phyloP scores from a whole-genome alignment of 495 filamentous ascomycete species.

The Lentithecium fluviatile region DNA sequence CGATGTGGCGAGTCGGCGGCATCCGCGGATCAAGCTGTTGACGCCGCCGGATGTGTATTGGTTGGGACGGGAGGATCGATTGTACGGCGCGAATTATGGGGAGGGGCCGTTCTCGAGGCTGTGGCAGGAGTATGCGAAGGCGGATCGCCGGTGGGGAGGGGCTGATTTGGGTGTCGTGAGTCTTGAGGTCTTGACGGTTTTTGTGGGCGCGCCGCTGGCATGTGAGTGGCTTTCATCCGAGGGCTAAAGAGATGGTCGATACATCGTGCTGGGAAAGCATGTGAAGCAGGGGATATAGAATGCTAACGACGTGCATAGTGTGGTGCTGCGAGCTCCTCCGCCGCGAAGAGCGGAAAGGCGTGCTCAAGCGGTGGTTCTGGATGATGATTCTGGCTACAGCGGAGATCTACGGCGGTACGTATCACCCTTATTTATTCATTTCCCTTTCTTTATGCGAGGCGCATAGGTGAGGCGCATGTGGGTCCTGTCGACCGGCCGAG shows the following conservation, averaged over 20 bases:
- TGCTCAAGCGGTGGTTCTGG: constrained; percentile 50
- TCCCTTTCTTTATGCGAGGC: not conserved
- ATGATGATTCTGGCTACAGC: constrained; percentile 79
- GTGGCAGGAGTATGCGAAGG: constrained; percentile 93
- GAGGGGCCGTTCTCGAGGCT: constrained; percentile 62
- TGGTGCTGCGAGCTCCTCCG: constrained; percentile 36
- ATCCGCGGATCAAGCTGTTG: constrained; percentile 32
- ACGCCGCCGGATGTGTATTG: constrained; percentile 52
- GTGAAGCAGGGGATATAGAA: constrained; percentile 55
- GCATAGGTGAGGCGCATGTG: not conserved
- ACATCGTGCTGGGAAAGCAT: not conserved
- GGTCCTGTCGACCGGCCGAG: not conserved
- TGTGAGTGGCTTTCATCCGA: not conserved
- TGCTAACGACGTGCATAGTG: constrained; percentile 46
- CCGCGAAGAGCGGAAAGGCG: constrained; percentile 30
- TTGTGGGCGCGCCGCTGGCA: constrained; percentile 66
- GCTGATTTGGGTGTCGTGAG: constrained; percentile 76
- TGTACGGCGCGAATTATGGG: constrained; percentile 74
- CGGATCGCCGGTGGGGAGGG: constrained; percentile 77
- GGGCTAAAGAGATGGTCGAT: not conserved
- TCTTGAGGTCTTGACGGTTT: constrained; percentile 82
- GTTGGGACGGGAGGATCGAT: constrained; percentile 52
- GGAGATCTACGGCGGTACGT: constrained; percentile 84
- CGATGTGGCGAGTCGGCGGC: constrained; percentile 21
- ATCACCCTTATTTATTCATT: not conserved